phyloP scores from a whole-genome alignment of 2,329 filamentous ascomycete genomes.

The Mycosphaerella arachidis region DNA sequence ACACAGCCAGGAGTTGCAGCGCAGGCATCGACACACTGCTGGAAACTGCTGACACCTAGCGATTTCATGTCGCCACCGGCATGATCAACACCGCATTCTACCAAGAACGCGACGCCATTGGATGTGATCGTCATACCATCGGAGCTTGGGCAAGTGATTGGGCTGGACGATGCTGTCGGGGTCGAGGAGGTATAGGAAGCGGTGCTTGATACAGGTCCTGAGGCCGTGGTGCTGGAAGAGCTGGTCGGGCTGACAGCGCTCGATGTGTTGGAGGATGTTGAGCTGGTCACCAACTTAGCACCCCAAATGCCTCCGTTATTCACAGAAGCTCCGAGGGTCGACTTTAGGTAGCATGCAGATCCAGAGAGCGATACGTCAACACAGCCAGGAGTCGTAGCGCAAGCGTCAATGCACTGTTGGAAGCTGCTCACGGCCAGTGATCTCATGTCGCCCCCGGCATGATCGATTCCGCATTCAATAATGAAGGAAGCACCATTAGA shows the following conservation, averaged over 20 bases:
- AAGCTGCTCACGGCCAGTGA: conserved; percentile 22
- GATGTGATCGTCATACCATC: conserved; percentile 21
- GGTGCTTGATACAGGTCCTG: conserved; percentile 15
- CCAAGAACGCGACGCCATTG: background rate
- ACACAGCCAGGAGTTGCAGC: conserved; percentile 20
- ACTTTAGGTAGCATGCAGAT: conserved; percentile 33
- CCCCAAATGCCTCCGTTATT: conserved; percentile 23
- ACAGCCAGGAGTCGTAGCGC: conserved; percentile 28
- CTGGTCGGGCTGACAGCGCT: background rate
- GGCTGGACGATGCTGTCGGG: background rate
- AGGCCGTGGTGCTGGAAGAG: background rate
- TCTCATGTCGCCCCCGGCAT: conserved; percentile 28
- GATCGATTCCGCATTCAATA: conserved; percentile 31
- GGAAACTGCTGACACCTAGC: conserved; percentile 17
- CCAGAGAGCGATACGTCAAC: conserved; percentile 32
- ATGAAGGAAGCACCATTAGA: conserved; percentile 19
- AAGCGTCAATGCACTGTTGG: conserved; percentile 29
- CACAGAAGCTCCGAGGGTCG: conserved; percentile 19
- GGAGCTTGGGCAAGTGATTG: conserved; percentile 19
- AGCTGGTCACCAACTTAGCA: conserved; percentile 23
- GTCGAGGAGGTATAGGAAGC: background rate
- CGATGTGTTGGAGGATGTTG: background rate
- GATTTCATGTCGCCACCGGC: conserved; percentile 26
- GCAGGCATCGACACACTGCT: conserved; percentile 25
- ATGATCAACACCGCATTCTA: conserved; percentile 28